Conservation (phyloP, 1,284 basidiomycete species). For the Ceratobasidium sp. region DNA sequence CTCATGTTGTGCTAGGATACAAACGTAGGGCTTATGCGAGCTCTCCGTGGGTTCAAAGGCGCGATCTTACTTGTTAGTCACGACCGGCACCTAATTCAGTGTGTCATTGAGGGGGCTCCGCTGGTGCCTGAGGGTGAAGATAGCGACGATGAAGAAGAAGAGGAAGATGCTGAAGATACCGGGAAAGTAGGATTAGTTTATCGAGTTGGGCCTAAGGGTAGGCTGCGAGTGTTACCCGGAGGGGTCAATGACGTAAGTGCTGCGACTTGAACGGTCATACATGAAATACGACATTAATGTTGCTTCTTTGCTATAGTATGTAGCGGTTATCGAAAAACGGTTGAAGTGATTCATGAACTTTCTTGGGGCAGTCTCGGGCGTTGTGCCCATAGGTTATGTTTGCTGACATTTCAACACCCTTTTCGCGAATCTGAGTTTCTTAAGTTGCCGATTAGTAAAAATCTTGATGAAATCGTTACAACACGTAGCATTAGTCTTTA, state of each 20-base stretch:
- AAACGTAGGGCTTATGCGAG: conserved; percentile 70
- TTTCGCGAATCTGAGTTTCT: background rate
- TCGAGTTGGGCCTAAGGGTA: conserved; percentile 60
- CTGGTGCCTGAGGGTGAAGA: conserved; percentile 51
- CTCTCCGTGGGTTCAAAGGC: conserved; percentile 69
- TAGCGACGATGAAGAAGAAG: conserved; percentile 53
- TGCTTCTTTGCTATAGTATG: conserved; percentile 10
- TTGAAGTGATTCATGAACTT: background rate
- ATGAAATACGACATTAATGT: background rate
- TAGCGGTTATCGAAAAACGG: conserved; percentile 28
- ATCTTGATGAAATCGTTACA: too few species aligned
- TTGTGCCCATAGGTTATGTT: background rate
- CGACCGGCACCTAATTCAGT: conserved; percentile 65
- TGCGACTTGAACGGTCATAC: background rate
- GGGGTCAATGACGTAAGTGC: conserved; percentile 59
- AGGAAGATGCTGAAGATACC: conserved; percentile 52
- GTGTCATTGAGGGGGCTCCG: conserved; percentile 59
- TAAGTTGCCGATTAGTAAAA: too few species aligned
- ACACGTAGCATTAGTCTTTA: too few species aligned
- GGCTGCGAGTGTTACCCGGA: conserved; percentile 59
- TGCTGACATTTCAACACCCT: background rate
- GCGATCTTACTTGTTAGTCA: conserved; percentile 76
- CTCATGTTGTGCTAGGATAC: conserved; percentile 59
- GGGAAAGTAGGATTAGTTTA: conserved; percentile 61
- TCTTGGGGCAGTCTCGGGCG: background rate